These are phyloP conservation scores for Raffaelea arxii DNA, from an alignment of 2,329 filamentous ascomycete species.

Conservation along the genomic window DNA sequence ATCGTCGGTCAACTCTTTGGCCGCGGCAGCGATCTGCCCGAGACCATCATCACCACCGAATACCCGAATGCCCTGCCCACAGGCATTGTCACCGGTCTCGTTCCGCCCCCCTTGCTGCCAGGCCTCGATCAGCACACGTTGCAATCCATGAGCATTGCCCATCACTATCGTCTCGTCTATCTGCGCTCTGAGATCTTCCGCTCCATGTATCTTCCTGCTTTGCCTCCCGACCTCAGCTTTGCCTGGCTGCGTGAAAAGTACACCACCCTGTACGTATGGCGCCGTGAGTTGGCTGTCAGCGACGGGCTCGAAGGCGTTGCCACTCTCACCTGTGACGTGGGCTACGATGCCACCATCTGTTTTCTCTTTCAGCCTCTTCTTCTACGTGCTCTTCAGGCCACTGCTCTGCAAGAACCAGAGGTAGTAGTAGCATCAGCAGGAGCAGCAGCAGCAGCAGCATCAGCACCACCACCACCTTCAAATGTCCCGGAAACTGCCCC, in stretches of 20 bases:
- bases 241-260: conserved; percentile 10
- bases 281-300: conserved; percentile 9
- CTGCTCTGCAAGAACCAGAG: too few relatives aligned
- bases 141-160: conserved; percentile 18
- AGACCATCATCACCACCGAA: conserved; percentile 24
- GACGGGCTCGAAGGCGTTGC: conserved; percentile 14
- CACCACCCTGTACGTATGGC: conserved; percentile 9
- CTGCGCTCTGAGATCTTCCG: conserved; percentile 24
- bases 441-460: too few relatives aligned
- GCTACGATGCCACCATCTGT: conserved; percentile 21
- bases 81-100: not conserved
- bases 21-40: conserved; percentile 24
- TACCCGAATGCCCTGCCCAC: conserved; percentile 17
- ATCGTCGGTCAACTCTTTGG: conserved; percentile 26
- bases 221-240: conserved; percentile 1
- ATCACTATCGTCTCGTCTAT: conserved; percentile 25
- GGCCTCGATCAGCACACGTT: conserved; percentile 9
- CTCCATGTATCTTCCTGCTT: conserved; percentile 12
- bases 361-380: conserved; percentile 23
- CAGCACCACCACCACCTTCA: too few relatives aligned
- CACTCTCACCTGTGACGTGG: conserved; percentile 21
- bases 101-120: not conserved
- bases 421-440: too few relatives aligned
- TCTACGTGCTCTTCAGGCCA: conserved; percentile 5
- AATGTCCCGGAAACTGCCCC: too few relatives aligned